These are phyloP conservation scores for Annona cherimola DNA, from an alignment of 164 flowering plant species.

Conservation along the genomic window DNA sequence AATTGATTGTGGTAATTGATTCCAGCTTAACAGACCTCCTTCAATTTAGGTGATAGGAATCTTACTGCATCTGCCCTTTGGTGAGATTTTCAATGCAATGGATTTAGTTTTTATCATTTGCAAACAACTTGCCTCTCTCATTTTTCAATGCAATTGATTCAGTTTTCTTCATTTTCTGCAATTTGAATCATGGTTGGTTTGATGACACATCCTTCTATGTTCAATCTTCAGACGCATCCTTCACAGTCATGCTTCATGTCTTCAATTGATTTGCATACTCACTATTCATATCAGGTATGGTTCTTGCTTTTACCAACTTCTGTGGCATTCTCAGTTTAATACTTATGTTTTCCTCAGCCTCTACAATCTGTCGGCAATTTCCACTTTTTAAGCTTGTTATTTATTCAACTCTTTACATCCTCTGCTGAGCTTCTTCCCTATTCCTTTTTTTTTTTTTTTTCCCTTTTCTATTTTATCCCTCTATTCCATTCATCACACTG, in stretches of 20 bases:
- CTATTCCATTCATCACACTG: neutral
- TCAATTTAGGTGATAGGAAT: too few species aligned
- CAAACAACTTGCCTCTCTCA: too few species aligned
- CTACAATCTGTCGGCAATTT: neutral
- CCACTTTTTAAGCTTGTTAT: too few species aligned
- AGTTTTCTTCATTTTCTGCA: neutral
- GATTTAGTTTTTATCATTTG: too few species aligned
- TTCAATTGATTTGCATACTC: constrained; percentile 91
- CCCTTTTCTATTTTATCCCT: neutral
- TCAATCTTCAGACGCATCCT: constrained; percentile 82
- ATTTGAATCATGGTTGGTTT: neutral
- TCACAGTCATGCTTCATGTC: constrained; percentile 99
- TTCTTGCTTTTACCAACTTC: neutral
- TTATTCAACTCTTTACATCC: neutral
- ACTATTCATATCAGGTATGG: constrained; percentile 85
- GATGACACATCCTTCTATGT: neutral
- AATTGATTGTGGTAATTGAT: too few species aligned
- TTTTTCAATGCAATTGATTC: neutral
- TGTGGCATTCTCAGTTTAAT: neutral
- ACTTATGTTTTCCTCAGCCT: neutral
- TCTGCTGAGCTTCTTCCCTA: neutral
- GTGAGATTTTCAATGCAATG: too few species aligned
- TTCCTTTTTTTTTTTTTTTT: neutral
- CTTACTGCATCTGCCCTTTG: too few species aligned
- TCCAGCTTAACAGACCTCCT: too few species aligned